Base-by-base conservation (phyloP, 202 grass and related monocot species). In the Schoenoplectus tabernaemontani region DNA sequence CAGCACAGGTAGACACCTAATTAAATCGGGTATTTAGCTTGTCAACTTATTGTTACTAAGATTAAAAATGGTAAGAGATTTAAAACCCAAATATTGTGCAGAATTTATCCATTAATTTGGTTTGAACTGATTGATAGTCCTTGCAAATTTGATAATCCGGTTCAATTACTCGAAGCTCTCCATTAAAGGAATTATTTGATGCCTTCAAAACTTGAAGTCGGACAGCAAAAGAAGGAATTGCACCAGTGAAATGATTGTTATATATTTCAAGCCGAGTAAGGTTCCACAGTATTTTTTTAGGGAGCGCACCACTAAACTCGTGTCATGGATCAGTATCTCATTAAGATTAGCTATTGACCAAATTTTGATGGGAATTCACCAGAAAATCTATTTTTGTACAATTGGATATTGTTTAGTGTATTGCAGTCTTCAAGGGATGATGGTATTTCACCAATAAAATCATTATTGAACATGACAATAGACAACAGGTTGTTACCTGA, bases 391-490 rank as follows among this genome's bases (percentile, higher is more conserved):
- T 90, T 93, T 19, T 90, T 93, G 64, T 88, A 41, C 19, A 93
- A 58, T 88, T 87, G 82, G 33, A 97, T 30, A 56, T 60, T 78
- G 23, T 81, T 76, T 2, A 97, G 16, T 1, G 5, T 7, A 12
- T 0, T 0, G 26, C 91, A 97, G 15, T 92, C 37, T 0, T 32
- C 80, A 7, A 97, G 46, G 9, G 78, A 76, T 7, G 72, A 50
- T 0, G 87, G 82, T 37, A 97, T 44, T 36, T 32, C 39, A 19
- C 94, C 91, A 2, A 84, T 85, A 64, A 97, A 87, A 65, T 17
- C 81, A 82, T 97, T 97, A 78, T 87, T 86, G 81, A 85, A 93
- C 64, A 15, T 74, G 9, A 79, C 78, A 48, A 97, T 39, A 48
- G 87, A 80, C 2, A 0, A 30, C 11, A 97, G 87, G 1, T 1